Conservation (phyloP, 441 rosid genomes). For the Cnidoscolus chayamansa region DNA sequence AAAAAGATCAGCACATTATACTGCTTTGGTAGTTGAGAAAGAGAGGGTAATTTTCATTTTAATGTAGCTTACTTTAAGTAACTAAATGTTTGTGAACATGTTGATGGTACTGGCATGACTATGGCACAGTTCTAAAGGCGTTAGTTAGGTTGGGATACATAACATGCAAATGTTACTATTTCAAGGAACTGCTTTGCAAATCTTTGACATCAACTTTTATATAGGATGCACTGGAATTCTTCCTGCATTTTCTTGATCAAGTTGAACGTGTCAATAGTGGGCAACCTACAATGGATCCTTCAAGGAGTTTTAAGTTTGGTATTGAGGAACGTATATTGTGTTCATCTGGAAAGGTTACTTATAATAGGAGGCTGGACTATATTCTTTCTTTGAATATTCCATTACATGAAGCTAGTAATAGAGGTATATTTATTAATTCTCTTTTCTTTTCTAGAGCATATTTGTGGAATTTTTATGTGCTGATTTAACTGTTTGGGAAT, state of each 20-base stretch:
- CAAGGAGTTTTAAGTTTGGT: constrained; percentile 91
- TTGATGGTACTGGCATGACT: neutral
- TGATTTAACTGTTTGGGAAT: constrained; percentile 30
- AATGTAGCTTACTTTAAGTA: neutral
- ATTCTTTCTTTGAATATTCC: constrained; percentile 94
- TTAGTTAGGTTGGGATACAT: neutral
- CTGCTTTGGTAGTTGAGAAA: neutral
- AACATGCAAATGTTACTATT: neutral
- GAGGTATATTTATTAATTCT: constrained; percentile 39
- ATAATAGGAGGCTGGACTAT: constrained; percentile 79
- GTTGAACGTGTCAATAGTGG: constrained; percentile 72
- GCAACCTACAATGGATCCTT: constrained; percentile 65
- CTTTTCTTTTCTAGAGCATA: constrained; percentile 2
- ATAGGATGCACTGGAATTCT: constrained; percentile 97
- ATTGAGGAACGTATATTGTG: constrained; percentile 88
- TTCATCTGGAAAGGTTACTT: constrained; percentile 88
- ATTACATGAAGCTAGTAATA: constrained; percentile 76
- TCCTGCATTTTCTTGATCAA: constrained; percentile 86
- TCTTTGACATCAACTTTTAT: constrained; percentile 23
- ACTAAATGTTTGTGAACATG: neutral
- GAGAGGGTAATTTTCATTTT: neutral
- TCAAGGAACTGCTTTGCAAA: neutral
- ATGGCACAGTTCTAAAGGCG: too few relatives aligned
- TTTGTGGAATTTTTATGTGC: constrained; percentile 14
- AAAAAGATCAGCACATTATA: neutral